Conservation (phyloP, 441 rosid genomes). For the Populus tomentosa region DNA sequence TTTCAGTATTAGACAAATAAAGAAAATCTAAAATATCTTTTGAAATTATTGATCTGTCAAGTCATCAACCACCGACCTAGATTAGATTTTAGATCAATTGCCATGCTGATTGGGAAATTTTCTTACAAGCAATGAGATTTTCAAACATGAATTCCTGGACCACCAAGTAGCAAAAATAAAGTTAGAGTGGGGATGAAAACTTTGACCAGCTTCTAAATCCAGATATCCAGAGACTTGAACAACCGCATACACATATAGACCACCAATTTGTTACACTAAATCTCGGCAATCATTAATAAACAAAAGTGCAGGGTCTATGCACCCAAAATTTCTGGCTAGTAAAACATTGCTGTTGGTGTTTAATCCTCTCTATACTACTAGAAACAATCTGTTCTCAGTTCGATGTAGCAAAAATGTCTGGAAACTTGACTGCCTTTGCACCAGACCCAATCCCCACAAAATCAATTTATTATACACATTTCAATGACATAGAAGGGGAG, state of each 20-base stretch:
- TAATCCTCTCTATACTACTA: conserved; percentile 6
- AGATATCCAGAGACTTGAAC: neutral
- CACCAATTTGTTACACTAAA: neutral
- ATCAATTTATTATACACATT: conserved; percentile 21
- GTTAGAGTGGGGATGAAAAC: too few species aligned
- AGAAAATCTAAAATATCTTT: too few species aligned
- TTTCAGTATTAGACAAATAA: too few species aligned
- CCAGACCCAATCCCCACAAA: neutral
- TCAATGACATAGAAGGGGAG: neutral
- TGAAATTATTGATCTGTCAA: too few species aligned
- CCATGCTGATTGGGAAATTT: neutral
- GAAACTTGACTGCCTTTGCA: neutral
- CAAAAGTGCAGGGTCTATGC: too few species aligned
- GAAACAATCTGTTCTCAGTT: neutral
- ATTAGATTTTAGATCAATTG: too few species aligned
- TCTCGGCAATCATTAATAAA: neutral
- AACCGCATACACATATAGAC: neutral
- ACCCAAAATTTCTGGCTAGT: neutral
- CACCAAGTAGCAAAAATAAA: neutral
- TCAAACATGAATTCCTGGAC: neutral
- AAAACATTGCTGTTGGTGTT: neutral
- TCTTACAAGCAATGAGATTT: too few species aligned
- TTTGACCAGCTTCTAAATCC: neutral
- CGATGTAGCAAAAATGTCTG: conserved; percentile 9
- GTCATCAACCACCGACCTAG: too few species aligned